These are phyloP conservation scores for Macrophomina phaseolina DNA, from an alignment of 2,329 filamentous ascomycete genomes.

Conservation along the genomic window DNA sequence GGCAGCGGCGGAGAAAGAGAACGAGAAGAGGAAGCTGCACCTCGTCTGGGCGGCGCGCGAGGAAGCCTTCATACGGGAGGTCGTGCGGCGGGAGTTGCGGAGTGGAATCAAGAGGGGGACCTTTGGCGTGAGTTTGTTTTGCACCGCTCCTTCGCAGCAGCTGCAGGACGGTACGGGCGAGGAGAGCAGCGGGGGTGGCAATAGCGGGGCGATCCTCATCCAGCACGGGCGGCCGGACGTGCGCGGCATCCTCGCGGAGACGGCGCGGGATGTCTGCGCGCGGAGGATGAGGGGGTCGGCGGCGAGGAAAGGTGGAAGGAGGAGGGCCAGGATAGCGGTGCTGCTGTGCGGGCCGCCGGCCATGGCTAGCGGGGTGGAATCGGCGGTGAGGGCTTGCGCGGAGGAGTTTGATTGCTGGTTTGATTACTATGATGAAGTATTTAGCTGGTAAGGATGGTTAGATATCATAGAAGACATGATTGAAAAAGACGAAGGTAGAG, in stretches of 20 bases:
- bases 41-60: constrained; percentile 46
- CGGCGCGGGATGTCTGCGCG: constrained; percentile 32
- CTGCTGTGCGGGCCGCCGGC: constrained; percentile 54
- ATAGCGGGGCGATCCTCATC: background rate
- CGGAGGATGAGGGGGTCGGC: constrained; percentile 29
- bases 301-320: constrained; percentile 33
- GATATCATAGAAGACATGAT: no score
- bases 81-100: constrained; percentile 35
- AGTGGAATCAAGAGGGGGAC: constrained; percentile 35
- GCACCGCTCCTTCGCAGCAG: background rate
- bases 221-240: constrained; percentile 48
- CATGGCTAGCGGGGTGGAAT: constrained; percentile 54
- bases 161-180: background rate
- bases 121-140: constrained; percentile 31
- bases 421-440: constrained; percentile 56
- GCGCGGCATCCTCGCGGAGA: constrained; percentile 39
- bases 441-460: constrained; percentile 45
- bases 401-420: constrained; percentile 42
- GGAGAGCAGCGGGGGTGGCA: constrained; percentile 4
- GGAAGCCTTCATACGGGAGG: constrained; percentile 36
- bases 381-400: constrained; percentile 46
- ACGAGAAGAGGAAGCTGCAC: constrained; percentile 34
- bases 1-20: constrained; percentile 28
- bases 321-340: constrained; percentile 40
- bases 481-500: background rate